Evolutionary conservation across 2,329 filamentous ascomycete genomes (phyloP).

Genomic region (Xylaria polymorpha): DNA sequence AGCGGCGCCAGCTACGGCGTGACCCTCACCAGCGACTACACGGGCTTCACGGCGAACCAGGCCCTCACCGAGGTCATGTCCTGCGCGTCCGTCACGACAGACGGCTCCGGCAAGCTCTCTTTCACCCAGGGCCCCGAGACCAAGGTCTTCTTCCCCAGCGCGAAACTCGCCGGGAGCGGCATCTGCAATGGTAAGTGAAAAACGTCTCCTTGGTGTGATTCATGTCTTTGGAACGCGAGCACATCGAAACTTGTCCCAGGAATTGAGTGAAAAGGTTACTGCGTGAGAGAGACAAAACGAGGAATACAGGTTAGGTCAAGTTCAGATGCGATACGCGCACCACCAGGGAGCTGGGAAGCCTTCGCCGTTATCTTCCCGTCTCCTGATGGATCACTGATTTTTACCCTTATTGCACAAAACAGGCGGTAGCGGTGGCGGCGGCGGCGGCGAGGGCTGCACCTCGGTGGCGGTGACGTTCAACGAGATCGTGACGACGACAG

Average conservation of each 20-base stretch:
- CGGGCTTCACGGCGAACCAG: slow-evolving; percentile 53
- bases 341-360: not conserved
- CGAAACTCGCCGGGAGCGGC: slow-evolving; percentile 26
- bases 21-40: slow-evolving; percentile 51
- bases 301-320: not conserved
- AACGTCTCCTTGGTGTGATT: not conserved
- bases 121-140: slow-evolving; percentile 57
- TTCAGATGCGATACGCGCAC: not conserved
- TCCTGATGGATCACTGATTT: slow-evolving; percentile 9
- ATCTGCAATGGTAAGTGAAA: slow-evolving; percentile 37
- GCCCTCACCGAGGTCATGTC: slow-evolving; percentile 56
- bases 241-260: not conserved
- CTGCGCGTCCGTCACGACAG: slow-evolving; percentile 58
- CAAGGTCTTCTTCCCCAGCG: slow-evolving; percentile 53
- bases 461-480: slow-evolving; percentile 60
- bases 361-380: not conserved
- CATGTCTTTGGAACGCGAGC: not conserved
- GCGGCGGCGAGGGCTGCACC: slow-evolving; percentile 36
- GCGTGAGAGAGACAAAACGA: not conserved
- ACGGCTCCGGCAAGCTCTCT: slow-evolving; percentile 56
- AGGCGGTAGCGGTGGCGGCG: slow-evolving; percentile 25
- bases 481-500: slow-evolving; percentile 57
- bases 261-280: not conserved
- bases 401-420: not conserved
- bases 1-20: slow-evolving; percentile 49